Base-by-base conservation (phyloP, 805 yeast genomes). In the Saturnispora silvae region DNA sequence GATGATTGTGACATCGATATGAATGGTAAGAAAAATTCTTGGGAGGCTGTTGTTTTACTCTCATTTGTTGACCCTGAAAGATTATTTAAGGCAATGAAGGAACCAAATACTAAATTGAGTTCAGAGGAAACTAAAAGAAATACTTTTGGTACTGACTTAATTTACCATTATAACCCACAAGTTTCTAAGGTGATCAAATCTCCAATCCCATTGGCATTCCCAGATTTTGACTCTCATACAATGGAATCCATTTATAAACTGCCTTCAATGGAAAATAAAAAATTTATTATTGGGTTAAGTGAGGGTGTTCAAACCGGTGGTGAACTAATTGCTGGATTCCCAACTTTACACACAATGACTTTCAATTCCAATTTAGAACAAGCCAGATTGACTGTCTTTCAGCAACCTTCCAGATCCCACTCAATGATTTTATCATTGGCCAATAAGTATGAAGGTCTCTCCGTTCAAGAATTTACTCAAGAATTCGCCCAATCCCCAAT, bases 21-120 rank as follows among this genome's bases (percentile, higher is more conserved):
- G 72, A 92, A 92, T 54, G 98, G 97, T 31, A 92, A 92, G 56
- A 83, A 86, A 38, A 94, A 92, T 2, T 80, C 85, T 34, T 92
- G 98, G 98, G 97, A 92, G 62, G 96, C 96, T 9, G 96, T 92
- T 39, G 95, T 92, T 5, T 70, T 84, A 50, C 70, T 92, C 41
- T 78, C 94, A 4, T 92, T 92, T 66, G 96, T 92, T 32, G 96
- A 92, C 47, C 85, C 81, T 51, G 59, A 71, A 22, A 69, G 92
- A 42, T 67, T 92, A 40, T 61, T 80, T 23, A 75, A 67, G 3
- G 89, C 89, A 1, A 72, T 92, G 71, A 64, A 60, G 33, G 83
- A 94, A 2, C 59, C 68, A 29, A 81, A 83, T 40, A 51, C 61
- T 1, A 68, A 67, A 42, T 62, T 92, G 40, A 63, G 77, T 1